Conservation (phyloP, 192 early-diverging fungal species). For the Dissophora globulifera region DNA sequence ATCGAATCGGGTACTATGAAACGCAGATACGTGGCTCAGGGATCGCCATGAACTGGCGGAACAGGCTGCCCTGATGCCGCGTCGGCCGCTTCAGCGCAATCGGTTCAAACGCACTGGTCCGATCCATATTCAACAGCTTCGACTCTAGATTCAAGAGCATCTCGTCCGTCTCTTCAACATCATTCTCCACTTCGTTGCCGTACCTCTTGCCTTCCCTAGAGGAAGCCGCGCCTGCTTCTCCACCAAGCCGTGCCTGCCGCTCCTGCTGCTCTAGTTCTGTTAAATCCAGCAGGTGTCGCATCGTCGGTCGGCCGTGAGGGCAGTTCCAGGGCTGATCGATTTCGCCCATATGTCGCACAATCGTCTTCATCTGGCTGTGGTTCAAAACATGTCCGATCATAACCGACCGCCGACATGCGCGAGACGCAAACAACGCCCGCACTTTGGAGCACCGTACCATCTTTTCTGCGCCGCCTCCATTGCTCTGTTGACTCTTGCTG, state of each 20-base stretch:
- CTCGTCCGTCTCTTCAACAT: not conserved
- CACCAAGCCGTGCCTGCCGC: not conserved
- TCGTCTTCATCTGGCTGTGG: conserved; percentile 75
- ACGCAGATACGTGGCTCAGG: not conserved
- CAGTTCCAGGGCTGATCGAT: conserved; percentile 99
- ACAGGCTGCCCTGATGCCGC: conserved; percentile 28
- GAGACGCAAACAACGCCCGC: conserved; percentile 83
- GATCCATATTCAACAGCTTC: not conserved
- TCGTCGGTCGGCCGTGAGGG: conserved; percentile 96
- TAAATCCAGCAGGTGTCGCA: conserved; percentile 83
- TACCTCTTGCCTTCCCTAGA: not conserved
- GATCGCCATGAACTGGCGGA: conserved; percentile 33
- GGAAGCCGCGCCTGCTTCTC: no score
- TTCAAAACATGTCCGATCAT: conserved; percentile 93
- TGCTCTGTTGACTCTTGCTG: not conserved
- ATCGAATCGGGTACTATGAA: not conserved
- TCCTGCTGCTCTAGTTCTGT: conserved; percentile 36
- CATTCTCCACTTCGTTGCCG: not conserved
- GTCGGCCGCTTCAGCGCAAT: conserved; percentile 39
- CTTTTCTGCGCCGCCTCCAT: conserved; percentile 52
- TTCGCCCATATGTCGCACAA: conserved; percentile 82
- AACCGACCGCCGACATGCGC: conserved; percentile 88
- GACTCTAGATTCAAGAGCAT: not conserved
- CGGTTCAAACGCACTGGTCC: conserved; percentile 21
- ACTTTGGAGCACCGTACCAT: conserved; percentile 77